Percentiles rank a stretch among this genome's conserved stretches.
phyloP scores from a whole-genome alignment of 345 rosid genomes.

The Heritiera fomes region DNA sequence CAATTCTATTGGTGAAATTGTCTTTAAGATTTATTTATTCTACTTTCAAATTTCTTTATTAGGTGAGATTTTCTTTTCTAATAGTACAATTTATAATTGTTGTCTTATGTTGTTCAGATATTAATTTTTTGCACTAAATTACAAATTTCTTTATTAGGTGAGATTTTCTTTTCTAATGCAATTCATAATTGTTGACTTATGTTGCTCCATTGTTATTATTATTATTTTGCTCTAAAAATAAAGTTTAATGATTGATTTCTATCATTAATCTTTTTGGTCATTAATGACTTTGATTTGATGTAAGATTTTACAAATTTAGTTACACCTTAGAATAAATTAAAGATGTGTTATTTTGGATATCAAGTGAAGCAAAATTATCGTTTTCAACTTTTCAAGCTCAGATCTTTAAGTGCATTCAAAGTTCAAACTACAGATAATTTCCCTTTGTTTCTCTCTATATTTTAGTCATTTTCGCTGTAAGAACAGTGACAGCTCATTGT shows the following conservation, averaged over 20 bases:
- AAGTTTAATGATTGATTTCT: neutral
- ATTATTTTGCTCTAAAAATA: neutral
- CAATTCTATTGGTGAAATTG: too few relatives aligned
- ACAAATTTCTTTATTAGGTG: neutral
- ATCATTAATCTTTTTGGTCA: neutral
- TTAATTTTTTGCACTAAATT: too few relatives aligned
- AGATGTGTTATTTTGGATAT: neutral
- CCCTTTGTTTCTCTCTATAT: neutral
- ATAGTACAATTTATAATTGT: too few relatives aligned
- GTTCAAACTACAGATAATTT: neutral
- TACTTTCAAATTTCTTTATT: too few relatives aligned
- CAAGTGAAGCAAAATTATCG: neutral
- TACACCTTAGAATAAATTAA: neutral
- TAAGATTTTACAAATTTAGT: neutral
- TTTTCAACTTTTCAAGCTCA: neutral
- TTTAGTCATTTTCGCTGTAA: neutral
- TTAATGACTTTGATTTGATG: constrained; percentile 3
- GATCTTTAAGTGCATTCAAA: neutral
- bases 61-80: too few relatives aligned
- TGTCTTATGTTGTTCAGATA: too few relatives aligned
- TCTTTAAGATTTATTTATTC: too few relatives aligned
- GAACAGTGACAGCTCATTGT: neutral
- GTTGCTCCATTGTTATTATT: neutral
- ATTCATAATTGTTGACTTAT: neutral
- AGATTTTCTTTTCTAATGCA: neutral